phyloP scores from a whole-genome alignment of 805 yeast species.

The Sugiyamaella smithiae region DNA sequence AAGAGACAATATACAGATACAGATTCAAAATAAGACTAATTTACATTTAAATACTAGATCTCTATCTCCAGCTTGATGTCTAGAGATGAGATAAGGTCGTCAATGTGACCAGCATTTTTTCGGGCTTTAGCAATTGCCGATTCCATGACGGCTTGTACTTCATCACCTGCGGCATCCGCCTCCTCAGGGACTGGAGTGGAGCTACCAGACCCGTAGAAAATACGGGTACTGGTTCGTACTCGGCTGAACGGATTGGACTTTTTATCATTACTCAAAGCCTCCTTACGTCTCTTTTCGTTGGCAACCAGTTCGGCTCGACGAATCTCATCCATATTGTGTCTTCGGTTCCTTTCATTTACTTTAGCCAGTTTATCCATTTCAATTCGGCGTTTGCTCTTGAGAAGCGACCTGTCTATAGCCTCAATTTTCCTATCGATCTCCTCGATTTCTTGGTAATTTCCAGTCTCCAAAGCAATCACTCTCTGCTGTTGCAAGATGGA shows the following conservation, averaged over 20 bases:
- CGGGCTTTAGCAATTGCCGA: constrained; percentile 13
- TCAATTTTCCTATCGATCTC: constrained; percentile 35
- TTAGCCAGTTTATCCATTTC: constrained; percentile 52
- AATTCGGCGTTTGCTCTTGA: constrained; percentile 12
- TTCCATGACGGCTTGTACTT: constrained; percentile 9
- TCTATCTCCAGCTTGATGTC: constrained; percentile 38
- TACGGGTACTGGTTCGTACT: constrained; percentile 80
- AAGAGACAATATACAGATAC: too few relatives aligned
- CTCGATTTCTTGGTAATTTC: constrained; percentile 32
- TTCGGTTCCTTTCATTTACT: constrained; percentile 83
- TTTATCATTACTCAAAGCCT: constrained; percentile 32
- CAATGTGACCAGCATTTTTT: constrained; percentile 28
- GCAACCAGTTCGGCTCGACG: constrained; percentile 75
- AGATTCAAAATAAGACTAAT: too few relatives aligned
- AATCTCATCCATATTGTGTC: constrained; percentile 69
- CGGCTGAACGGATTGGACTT: constrained; percentile 80
- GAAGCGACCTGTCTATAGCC: constrained; percentile 24
- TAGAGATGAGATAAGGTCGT: constrained; percentile 38
- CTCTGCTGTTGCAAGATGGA: constrained; percentile 69
- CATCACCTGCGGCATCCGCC: constrained; percentile 44
- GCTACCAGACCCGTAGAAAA: constrained; percentile 59
- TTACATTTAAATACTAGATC: constrained; percentile 24
- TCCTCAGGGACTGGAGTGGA: constrained; percentile 40
- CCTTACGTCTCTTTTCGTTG: constrained; percentile 50
- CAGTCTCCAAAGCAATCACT: constrained; percentile 61